These are phyloP conservation scores for Eucalyptus lansdowneana DNA, from an alignment of 345 rosid species.

Conservation along the genomic window DNA sequence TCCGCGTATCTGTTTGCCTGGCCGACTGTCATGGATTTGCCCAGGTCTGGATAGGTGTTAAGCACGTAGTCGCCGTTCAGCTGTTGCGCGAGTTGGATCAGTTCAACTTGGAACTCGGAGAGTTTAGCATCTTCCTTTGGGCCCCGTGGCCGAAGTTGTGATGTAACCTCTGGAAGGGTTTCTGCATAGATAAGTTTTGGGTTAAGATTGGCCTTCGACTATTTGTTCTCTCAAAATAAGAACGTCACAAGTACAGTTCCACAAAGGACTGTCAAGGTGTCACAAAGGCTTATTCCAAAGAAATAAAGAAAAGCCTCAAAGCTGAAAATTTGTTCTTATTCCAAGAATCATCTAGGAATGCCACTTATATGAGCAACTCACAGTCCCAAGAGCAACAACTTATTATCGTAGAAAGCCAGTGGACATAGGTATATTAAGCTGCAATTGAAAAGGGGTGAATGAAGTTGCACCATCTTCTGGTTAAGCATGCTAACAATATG, in stretches of 20 bases:
- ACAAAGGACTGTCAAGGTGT: background rate
- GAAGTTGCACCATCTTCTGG: background rate
- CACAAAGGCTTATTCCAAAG: background rate
- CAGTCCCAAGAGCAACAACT: background rate
- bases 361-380: background rate
- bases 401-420: background rate
- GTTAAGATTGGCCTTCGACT: background rate
- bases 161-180: constrained; percentile 56
- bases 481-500: background rate
- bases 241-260: background rate
- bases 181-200: constrained; percentile 28
- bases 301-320: background rate
- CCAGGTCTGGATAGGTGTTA: constrained; percentile 73
- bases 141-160: constrained; percentile 56
- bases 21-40: constrained; percentile 75
- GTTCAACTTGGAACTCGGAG: constrained; percentile 87
- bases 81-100: constrained; percentile 96
- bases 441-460: background rate
- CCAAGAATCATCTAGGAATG: background rate
- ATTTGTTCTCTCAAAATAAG: background rate
- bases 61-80: constrained; percentile 84
- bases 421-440: background rate
- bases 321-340: background rate
- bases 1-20: constrained; percentile 84
- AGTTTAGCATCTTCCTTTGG: constrained; percentile 66